Evolutionary conservation across 768 basidiomycete species (phyloP), one percentile per base, ranked within the genome.

Genomic region (Hirschioporus abietinus): DNA sequence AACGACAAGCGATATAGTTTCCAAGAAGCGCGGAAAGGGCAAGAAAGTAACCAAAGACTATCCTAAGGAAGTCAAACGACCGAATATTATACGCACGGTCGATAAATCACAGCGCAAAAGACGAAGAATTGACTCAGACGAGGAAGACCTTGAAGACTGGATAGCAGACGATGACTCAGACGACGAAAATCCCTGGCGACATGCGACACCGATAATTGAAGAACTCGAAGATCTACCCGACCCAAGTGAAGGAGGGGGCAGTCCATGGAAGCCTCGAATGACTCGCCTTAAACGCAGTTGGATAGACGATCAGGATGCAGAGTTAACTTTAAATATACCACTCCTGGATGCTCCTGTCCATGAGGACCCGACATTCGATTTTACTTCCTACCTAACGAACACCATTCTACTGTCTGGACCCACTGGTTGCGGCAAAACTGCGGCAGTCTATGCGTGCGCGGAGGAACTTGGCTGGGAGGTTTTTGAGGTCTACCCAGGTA

Each of bases 401-500:
- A 90, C 94, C 0, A 91, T 99, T 63, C 79, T 99, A 17, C 83
- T 99, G 57, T 74, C 80, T 58, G 97, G 97, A 0, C 95, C 94
- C 0, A 77, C 84, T 35, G 96, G 96, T 12, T 82, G 82, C 64
- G 97, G 97, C 35, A 99, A 99, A 79, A 96, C 95, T 6, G 89
- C 93, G 1, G 85, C 93, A 24, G 90, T 97, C 1, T 95, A 97
- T 76, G 95, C 96, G 0, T 96, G 95, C 73, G 94, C 95, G 5
- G 86, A 88, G 65, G 96, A 99, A 77, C 82, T 99, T 35, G 93
- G 89, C 17, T 99, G 93, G 93, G 93, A 96, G 63, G 87, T 99
- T 15, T 97, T 98, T 72, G 97, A 99, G 75, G 95, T 99, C 15
- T 91, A 95, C 77, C 93, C 97, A 26, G 97, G 97, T 1, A 88